phyloP scores from a whole-genome alignment of 371 early-diverging fungal genomes.

The Mortierella sp. region DNA sequence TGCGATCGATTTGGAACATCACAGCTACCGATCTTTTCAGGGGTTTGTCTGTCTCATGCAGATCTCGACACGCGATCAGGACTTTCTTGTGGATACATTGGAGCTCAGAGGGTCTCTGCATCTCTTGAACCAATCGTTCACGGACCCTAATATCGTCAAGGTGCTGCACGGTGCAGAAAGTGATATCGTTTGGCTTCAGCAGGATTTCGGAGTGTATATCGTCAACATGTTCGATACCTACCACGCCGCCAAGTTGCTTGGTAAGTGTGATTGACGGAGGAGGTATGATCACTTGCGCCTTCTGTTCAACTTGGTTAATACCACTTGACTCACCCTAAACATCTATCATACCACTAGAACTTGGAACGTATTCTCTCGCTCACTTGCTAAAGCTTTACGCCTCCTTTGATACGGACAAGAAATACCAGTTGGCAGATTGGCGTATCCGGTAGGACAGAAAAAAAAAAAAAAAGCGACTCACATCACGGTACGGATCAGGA shows the following conservation, averaged over 20 bases:
- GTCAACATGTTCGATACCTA: conserved; percentile 97
- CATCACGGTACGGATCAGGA: too few species aligned
- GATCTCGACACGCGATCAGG: conserved; percentile 87
- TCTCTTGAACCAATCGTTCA: conserved; percentile 82
- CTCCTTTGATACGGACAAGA: conserved; percentile 87
- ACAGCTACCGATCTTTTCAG: conserved; percentile 92
- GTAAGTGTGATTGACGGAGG: conserved; percentile 26
- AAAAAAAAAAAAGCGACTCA: too few species aligned
- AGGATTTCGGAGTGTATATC: conserved; percentile 96
- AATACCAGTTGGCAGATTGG: conserved; percentile 98
- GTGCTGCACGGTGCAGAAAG: conserved; percentile 94
- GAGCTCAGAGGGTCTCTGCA: conserved; percentile 82
- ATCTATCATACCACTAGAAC: conserved; percentile 56
- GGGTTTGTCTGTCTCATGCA: conserved; percentile 97
- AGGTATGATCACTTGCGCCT: background rate
- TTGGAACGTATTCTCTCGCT: conserved; percentile 83
- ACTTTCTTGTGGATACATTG: conserved; percentile 93
- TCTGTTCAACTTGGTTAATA: background rate
- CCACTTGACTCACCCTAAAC: too few species aligned
- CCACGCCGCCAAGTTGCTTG: conserved; percentile 87
- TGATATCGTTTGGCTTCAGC: conserved; percentile 98
- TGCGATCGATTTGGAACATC: conserved; percentile 96
- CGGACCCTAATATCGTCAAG: conserved; percentile 90
- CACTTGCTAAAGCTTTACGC: conserved; percentile 84
- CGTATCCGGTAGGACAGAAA: conserved; percentile 74